These are phyloP conservation scores for Spirogloea muscicola DNA, from an alignment of 139 green algal species.

Conservation along the genomic window DNA sequence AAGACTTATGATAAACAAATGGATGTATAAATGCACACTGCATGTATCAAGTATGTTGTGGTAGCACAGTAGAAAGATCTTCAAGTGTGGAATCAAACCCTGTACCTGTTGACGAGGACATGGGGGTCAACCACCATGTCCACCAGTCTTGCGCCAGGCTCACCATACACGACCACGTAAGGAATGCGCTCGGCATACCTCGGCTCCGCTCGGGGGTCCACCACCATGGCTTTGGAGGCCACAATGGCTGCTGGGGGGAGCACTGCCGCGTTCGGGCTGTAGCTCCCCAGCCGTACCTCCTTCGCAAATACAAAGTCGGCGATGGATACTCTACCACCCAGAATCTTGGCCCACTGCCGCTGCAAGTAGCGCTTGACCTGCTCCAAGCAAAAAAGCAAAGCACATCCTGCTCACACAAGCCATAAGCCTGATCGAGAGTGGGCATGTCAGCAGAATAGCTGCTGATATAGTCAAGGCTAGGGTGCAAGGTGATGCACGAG, in stretches of 20 bases:
- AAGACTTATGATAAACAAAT: no score
- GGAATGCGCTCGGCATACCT: constrained; percentile 81
- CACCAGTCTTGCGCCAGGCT: constrained; percentile 55
- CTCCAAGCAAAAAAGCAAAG: constrained; percentile 50
- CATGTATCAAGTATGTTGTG: no score
- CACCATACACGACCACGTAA: constrained; percentile 82
- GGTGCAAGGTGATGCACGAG: no score
- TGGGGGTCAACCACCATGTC: constrained; percentile 61
- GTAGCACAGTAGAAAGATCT: not conserved
- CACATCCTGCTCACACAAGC: constrained; percentile 47
- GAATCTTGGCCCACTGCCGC: constrained; percentile 81
- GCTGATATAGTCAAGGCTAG: no score
- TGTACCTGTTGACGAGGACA: constrained; percentile 61
- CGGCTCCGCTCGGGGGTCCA: constrained; percentile 80
- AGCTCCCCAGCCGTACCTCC: constrained; percentile 47
- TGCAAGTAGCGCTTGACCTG: constrained; percentile 74
- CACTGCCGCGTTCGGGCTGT: constrained; percentile 34
- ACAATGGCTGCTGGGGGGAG: constrained; percentile 86
- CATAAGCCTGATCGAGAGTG: no score
- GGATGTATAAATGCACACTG: no score
- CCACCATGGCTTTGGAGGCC: constrained; percentile 72
- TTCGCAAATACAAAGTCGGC: constrained; percentile 59
- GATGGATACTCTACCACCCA: constrained; percentile 75
- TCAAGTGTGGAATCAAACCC: not conserved
- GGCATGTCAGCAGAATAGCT: no score